Evolutionary conservation across 495 filamentous ascomycete genomes (phyloP).

Genomic region (Neurospora sp.): DNA sequence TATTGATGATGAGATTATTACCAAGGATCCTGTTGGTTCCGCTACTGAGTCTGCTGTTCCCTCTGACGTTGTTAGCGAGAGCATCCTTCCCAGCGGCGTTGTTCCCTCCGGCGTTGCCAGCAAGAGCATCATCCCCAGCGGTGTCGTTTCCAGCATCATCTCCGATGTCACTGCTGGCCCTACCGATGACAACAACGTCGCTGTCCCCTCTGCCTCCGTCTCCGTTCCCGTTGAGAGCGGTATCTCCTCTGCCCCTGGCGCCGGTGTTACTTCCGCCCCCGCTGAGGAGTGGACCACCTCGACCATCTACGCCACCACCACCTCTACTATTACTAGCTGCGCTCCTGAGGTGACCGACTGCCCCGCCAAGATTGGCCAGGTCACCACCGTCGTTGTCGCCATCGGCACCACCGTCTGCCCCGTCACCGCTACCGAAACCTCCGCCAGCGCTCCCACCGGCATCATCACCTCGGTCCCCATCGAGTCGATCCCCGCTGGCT

Average conservation of each 20-base stretch:
- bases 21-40: neutral
- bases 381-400: constrained; percentile 30
- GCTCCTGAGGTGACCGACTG: constrained; percentile 48
- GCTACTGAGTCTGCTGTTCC: neutral
- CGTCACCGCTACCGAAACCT: constrained; percentile 23
- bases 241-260: neutral
- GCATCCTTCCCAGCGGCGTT: too few relatives aligned
- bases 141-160: neutral
- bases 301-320: constrained; percentile 41
- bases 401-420: constrained; percentile 36
- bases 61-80: too few relatives aligned
- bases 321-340: constrained; percentile 49
- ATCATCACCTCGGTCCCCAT: constrained; percentile 3
- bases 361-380: constrained; percentile 16
- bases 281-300: constrained; percentile 13
- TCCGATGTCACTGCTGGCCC: neutral
- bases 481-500: constrained; percentile 7
- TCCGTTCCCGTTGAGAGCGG: neutral
- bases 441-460: constrained; percentile 2
- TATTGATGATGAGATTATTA: constrained; percentile 3
- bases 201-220: neutral
- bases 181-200: neutral
- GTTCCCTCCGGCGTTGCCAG: neutral
- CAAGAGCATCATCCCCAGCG: neutral
- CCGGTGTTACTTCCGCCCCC: constrained; percentile 1